A percentile compares a stretch with the other conserved stretches of the same genome.
Conservation (phyloP, 805 yeast species). For the Hanseniaspora mollemarum region DNA sequence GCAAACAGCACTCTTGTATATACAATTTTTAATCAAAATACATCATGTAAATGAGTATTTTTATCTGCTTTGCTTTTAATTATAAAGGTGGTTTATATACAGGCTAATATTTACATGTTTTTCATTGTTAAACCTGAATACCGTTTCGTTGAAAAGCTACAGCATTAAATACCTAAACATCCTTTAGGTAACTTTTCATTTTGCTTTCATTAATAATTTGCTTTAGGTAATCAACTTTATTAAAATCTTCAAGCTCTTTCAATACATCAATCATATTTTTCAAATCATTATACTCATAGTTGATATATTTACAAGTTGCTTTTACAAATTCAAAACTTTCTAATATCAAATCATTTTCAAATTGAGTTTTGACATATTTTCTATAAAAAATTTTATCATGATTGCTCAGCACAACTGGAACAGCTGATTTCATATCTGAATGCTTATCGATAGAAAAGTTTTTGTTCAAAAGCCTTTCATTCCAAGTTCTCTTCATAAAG, state of each 20-base stretch:
- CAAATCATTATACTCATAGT: background rate
- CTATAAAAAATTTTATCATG: slow-evolving; percentile 1
- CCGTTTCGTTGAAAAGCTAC: too few species aligned
- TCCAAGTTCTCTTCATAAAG: slow-evolving; percentile 6
- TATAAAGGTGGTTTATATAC: too few species aligned
- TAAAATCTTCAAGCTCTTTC: background rate
- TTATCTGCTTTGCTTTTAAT: background rate
- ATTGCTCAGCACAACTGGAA: background rate
- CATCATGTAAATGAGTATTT: background rate
- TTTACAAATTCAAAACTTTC: slow-evolving; percentile 6
- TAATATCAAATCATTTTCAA: slow-evolving; percentile 1
- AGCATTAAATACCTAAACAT: background rate
- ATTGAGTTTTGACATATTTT: background rate
- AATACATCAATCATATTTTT: background rate
- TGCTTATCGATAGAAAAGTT: background rate
- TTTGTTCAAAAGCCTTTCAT: slow-evolving; percentile 3
- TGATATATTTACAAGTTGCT: background rate
- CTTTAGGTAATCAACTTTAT: background rate
- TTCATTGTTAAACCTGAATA: too few species aligned
- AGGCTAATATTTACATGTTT: background rate
- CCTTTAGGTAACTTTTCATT: background rate
- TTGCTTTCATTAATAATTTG: background rate
- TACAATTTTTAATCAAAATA: background rate
- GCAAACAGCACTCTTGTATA: too few species aligned
- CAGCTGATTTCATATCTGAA: background rate